These are phyloP conservation scores for Epichloe elymi DNA, from an alignment of 2,329 filamentous ascomycete species.

Conservation along the genomic window DNA sequence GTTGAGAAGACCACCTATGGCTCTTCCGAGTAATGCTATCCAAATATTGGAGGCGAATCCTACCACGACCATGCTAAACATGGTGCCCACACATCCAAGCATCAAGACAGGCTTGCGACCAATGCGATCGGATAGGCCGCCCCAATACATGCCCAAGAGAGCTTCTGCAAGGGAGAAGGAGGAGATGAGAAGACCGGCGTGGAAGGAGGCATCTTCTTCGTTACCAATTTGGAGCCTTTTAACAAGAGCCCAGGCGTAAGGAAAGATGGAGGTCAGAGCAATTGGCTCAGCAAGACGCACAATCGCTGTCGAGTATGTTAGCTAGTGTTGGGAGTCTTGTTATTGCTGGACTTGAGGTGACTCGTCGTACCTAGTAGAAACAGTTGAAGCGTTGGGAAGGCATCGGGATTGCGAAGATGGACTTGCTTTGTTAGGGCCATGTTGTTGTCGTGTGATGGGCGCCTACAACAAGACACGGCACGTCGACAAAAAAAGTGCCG, in stretches of 20 bases:
- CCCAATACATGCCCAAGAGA: slow-evolving; percentile 80
- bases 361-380: slow-evolving; percentile 61
- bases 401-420: slow-evolving; percentile 48
- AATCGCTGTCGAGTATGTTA: slow-evolving; percentile 47
- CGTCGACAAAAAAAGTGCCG: slow-evolving; percentile 10
- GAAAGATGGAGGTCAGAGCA: slow-evolving; percentile 84
- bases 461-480: slow-evolving; percentile 33
- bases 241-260: slow-evolving; percentile 77
- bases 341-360: not conserved
- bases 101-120: slow-evolving; percentile 79
- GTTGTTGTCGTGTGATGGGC: slow-evolving; percentile 26
- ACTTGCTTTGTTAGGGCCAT: slow-evolving; percentile 40
- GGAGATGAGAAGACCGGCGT: slow-evolving; percentile 77
- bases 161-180: slow-evolving; percentile 75
- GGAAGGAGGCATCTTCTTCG: slow-evolving; percentile 68
- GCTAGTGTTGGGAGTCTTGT: not conserved
- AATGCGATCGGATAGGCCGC: slow-evolving; percentile 64
- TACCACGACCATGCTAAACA: slow-evolving; percentile 70
- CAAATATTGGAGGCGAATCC: slow-evolving; percentile 76
- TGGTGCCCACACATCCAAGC: slow-evolving; percentile 68
- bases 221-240: slow-evolving; percentile 62
- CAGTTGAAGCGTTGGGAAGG: slow-evolving; percentile 71
- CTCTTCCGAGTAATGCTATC: slow-evolving; percentile 64
- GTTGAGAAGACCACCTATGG: slow-evolving; percentile 71
- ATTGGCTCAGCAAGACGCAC: slow-evolving; percentile 88